phyloP scores from a whole-genome alignment of 1,284 basidiomycete species.

The Agroathelia rolfsii region DNA sequence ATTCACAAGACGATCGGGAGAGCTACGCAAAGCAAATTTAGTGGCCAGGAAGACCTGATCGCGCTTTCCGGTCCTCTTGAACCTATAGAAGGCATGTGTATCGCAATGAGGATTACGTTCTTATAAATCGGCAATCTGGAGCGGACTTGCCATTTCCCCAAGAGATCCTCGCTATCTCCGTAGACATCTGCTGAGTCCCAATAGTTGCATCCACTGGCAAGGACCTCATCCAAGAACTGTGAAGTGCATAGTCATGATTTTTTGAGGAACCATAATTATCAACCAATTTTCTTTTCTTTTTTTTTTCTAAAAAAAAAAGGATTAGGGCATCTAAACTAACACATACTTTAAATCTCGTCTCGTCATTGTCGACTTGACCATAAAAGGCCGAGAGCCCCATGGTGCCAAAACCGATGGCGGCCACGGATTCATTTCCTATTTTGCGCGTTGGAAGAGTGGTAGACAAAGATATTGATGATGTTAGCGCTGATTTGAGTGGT shows the following conservation, averaged over 20 bases:
- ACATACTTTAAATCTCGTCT: slow-evolving; percentile 18
- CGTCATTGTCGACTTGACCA: slow-evolving; percentile 14
- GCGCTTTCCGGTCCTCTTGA: slow-evolving; percentile 21
- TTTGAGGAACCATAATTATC: too few relatives aligned
- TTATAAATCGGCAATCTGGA: not conserved
- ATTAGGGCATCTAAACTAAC: too few relatives aligned
- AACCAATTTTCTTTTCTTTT: too few relatives aligned
- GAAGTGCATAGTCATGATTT: slow-evolving; percentile 7
- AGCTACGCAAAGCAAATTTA: slow-evolving; percentile 19
- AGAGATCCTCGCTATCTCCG: slow-evolving; percentile 31
- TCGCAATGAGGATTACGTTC: not conserved
- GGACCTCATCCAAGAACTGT: slow-evolving; percentile 30
- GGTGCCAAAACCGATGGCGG: slow-evolving; percentile 19
- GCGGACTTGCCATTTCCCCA: slow-evolving; percentile 30
- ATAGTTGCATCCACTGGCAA: slow-evolving; percentile 27
- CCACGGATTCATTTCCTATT: slow-evolving; percentile 14
- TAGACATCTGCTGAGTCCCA: slow-evolving; percentile 37
- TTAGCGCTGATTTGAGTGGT: too few relatives aligned
- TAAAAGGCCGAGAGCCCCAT: slow-evolving; percentile 21
- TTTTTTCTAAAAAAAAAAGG: too few relatives aligned
- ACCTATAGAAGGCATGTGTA: slow-evolving; percentile 19
- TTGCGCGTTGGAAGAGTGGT: slow-evolving; percentile 15
- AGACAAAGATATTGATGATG: not conserved
- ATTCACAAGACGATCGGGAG: slow-evolving; percentile 7
- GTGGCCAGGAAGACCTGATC: slow-evolving; percentile 26